phyloP scores from a whole-genome alignment of 768 basidiomycete species.

The Flagelloscypha sp. region DNA sequence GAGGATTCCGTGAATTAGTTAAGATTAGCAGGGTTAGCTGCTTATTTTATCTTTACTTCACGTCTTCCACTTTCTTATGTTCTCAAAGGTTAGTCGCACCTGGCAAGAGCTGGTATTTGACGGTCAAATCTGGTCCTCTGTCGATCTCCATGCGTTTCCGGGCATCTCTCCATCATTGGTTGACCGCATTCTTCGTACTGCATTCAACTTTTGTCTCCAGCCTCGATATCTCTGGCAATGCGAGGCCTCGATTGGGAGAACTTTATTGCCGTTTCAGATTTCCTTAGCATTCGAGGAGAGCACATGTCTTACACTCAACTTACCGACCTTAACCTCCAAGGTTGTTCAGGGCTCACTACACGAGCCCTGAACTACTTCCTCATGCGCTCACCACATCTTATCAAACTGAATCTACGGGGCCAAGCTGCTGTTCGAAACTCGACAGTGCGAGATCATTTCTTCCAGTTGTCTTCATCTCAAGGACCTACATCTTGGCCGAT shows the following conservation, averaged over 20 bases:
- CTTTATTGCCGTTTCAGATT: slow-evolving; percentile 45
- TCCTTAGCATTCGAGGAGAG: slow-evolving; percentile 38
- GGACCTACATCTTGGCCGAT: slow-evolving; percentile 64
- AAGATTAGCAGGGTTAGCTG: slow-evolving; percentile 74
- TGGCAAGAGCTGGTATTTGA: slow-evolving; percentile 77
- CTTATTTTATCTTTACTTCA: slow-evolving; percentile 11
- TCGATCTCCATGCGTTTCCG: slow-evolving; percentile 60
- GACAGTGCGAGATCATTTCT: slow-evolving; percentile 62
- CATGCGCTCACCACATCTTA: slow-evolving; percentile 50
- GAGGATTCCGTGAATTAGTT: slow-evolving; percentile 69
- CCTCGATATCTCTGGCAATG: slow-evolving; percentile 59
- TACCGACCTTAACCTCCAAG: slow-evolving; percentile 60
- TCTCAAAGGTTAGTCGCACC: slow-evolving; percentile 57
- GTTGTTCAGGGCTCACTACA: slow-evolving; percentile 60
- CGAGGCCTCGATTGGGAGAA: slow-evolving; percentile 38
- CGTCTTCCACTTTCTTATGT: slow-evolving; percentile 6
- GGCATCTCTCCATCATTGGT: slow-evolving; percentile 42
- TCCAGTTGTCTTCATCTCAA: slow-evolving; percentile 47
- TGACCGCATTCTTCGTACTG: slow-evolving; percentile 49
- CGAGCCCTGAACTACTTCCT: slow-evolving; percentile 65
- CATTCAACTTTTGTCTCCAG: slow-evolving; percentile 56
- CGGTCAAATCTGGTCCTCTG: slow-evolving; percentile 74
- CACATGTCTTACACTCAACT: slow-evolving; percentile 53
- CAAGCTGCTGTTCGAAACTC: slow-evolving; percentile 61
- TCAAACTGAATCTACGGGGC: slow-evolving; percentile 57